These are phyloP conservation scores for Pluteus cervinus DNA, from an alignment of 768 basidiomycete species.

Conservation along the genomic window DNA sequence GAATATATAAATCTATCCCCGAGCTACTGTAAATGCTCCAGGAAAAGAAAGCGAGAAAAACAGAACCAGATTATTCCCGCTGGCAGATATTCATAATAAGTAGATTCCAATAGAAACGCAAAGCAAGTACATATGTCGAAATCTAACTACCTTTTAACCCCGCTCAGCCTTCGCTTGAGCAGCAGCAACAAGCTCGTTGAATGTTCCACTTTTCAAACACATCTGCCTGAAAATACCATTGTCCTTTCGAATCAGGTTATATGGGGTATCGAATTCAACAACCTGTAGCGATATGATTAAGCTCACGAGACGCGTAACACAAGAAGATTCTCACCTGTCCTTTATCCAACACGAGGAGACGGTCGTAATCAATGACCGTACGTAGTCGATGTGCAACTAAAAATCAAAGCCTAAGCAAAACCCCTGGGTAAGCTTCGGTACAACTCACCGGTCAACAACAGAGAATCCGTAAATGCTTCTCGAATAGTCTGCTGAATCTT, in stretches of 20 bases:
- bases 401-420: constrained; percentile 6
- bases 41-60: too few species aligned
- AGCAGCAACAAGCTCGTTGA: constrained; percentile 49
- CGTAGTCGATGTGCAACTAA: constrained; percentile 68
- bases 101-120: too few species aligned
- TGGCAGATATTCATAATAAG: too few species aligned
- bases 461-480: constrained; percentile 72
- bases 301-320: too few species aligned
- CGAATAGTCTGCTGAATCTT: constrained; percentile 88
- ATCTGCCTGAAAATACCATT: constrained; percentile 60
- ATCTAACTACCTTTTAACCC: too few species aligned
- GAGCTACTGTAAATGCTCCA: too few species aligned
- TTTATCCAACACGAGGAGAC: constrained; percentile 75
- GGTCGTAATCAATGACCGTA: constrained; percentile 79
- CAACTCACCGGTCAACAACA: constrained; percentile 63
- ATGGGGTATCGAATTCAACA: constrained; percentile 68
- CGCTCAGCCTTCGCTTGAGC: constrained; percentile 40
- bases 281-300: too few species aligned
- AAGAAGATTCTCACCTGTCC: constrained; percentile 38
- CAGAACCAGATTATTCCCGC: too few species aligned
- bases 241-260: constrained; percentile 56
- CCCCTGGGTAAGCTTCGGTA: background rate
- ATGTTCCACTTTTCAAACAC: constrained; percentile 69
- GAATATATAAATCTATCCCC: too few species aligned
- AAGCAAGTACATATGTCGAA: too few species aligned